Evolutionary conservation across 148 eudicot genomes (phyloP).

Genomic region (Camellia japonica): DNA sequence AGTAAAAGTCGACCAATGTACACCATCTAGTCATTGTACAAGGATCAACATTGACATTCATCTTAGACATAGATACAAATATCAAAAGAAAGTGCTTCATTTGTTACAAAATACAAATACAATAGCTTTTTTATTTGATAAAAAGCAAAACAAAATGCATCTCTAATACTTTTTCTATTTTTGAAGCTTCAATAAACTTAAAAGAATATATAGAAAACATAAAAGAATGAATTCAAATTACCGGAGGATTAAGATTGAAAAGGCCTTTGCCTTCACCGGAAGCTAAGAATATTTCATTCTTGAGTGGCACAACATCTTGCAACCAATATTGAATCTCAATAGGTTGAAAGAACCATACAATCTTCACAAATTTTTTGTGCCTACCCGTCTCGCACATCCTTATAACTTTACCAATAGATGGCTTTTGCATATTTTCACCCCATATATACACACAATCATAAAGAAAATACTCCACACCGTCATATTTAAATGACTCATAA

Average conservation of each 20-base stretch:
- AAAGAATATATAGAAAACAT: not conserved
- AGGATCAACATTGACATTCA: not conserved
- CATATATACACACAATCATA: constrained; percentile 46
- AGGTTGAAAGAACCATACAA: constrained; percentile 69
- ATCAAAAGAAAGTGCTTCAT: not conserved
- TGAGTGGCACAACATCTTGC: constrained; percentile 27
- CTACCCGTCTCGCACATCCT: constrained; percentile 41
- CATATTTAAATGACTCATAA: constrained; percentile 46
- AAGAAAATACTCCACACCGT: constrained; percentile 42
- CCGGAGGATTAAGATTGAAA: constrained; percentile 41
- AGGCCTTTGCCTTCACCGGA: constrained; percentile 62
- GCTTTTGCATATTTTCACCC: constrained; percentile 31
- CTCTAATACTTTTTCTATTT: not conserved
- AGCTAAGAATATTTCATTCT: constrained; percentile 69
- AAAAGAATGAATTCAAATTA: constrained; percentile 20
- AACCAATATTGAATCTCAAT: constrained; percentile 37
- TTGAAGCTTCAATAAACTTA: not conserved
- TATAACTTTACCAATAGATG: constrained; percentile 56
- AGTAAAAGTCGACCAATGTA: not conserved
- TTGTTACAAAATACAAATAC: constrained; percentile 2
- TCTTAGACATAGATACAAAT: not conserved
- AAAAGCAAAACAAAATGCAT: not conserved
- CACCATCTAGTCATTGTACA: not conserved
- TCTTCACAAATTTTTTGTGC: constrained; percentile 32
- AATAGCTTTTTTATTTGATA: not conserved